Conservation (phyloP, 352 stramenopile species). For the Globisporangium ultimum region DNA sequence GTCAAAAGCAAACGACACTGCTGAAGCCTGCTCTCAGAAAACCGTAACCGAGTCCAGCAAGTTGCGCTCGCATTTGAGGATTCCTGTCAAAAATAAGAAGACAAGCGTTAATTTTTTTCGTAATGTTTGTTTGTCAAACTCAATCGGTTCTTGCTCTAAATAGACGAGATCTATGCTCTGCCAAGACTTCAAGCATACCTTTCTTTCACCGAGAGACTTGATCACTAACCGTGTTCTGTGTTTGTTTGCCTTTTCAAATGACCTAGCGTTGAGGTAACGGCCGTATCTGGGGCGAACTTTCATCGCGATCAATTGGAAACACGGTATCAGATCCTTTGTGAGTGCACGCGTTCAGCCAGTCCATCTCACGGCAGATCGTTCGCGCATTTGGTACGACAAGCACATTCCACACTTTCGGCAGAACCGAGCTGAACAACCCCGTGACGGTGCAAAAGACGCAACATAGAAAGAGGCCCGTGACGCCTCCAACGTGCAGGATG, state of each 20-base stretch:
- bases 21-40: too few relatives aligned
- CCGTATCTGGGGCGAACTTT: slow-evolving; percentile 1
- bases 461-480: slow-evolving; percentile 38
- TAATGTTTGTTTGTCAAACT: too few relatives aligned
- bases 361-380: slow-evolving; percentile 49
- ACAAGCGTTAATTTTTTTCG: too few relatives aligned
- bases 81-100: too few relatives aligned
- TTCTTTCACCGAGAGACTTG: too few relatives aligned
- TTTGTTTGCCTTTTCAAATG: too few relatives aligned
- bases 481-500: slow-evolving; percentile 35
- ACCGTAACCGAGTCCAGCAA: too few relatives aligned
- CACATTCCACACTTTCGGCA: slow-evolving; percentile 28
- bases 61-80: too few relatives aligned
- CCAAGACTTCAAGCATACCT: too few relatives aligned
- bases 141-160: too few relatives aligned
- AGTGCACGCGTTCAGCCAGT: slow-evolving; percentile 24
- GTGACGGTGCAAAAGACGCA: slow-evolving; percentile 28
- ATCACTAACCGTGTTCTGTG: too few relatives aligned
- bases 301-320: slow-evolving; percentile 34
- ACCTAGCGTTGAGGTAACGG: neutral
- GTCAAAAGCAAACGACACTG: neutral
- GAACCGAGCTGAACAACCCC: slow-evolving; percentile 28
- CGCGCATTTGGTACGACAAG: slow-evolving; percentile 34
- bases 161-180: too few relatives aligned
- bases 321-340: slow-evolving; percentile 31